Evolutionary conservation across 2,329 filamentous ascomycete species (phyloP).

Genomic region (Bipolaris zeicola): DNA sequence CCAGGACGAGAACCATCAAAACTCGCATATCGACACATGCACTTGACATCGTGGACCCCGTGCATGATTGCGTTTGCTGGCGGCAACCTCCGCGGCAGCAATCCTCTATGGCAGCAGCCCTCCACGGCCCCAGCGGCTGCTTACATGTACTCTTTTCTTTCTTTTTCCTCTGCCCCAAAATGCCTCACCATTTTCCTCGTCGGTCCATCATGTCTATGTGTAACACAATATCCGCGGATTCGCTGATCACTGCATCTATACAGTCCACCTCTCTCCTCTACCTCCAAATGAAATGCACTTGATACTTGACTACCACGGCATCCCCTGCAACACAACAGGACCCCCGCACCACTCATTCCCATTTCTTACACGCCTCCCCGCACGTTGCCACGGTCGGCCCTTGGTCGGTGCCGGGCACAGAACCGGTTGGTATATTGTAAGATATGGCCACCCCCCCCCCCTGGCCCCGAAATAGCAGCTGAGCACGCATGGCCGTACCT

Average conservation of each 20-base stretch:
- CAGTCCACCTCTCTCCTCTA: neutral
- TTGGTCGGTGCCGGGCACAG: conserved; percentile 10
- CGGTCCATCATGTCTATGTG: conserved; percentile 12
- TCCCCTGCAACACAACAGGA: conserved; percentile 14
- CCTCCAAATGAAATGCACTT: neutral
- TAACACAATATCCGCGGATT: conserved; percentile 28
- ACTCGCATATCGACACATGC: neutral
- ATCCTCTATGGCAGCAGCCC: too few relatives aligned
- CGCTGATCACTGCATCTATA: conserved; percentile 2
- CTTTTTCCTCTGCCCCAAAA: neutral
- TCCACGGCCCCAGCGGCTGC: neutral
- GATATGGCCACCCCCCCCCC: conserved; percentile 28
- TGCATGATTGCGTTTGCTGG: neutral
- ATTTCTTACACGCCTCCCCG: conserved; percentile 2
- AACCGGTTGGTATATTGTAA: conserved; percentile 19
- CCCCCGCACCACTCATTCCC: conserved; percentile 10
- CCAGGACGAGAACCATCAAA: neutral
- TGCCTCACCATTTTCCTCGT: neutral
- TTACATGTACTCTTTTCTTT: neutral
- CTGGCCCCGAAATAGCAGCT: conserved; percentile 31
- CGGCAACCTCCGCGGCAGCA: conserved; percentile 1
- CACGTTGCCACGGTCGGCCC: conserved; percentile 1
- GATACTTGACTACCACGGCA: neutral
- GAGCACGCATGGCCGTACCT: conserved; percentile 32
- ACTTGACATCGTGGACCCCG: neutral